Base-by-base conservation (phyloP, 306 rosid species). In the Gynostemma pentaphyllum region DNA sequence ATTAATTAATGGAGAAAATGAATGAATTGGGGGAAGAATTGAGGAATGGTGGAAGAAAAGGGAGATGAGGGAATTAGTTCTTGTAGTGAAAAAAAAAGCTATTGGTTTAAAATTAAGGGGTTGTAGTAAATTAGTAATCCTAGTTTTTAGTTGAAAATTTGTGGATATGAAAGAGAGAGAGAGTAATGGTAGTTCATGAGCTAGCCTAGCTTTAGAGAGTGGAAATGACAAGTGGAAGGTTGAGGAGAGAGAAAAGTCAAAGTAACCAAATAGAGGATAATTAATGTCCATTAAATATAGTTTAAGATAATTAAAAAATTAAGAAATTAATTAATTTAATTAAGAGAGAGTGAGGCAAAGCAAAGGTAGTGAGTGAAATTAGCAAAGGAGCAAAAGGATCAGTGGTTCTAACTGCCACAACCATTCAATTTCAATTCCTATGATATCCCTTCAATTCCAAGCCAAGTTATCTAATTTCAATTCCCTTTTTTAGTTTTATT, bases 211-310 rank as follows among this genome's bases (percentile, higher is more conserved):
- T 59, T 52, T 70, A 34, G 63, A 49, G 73, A 76, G 72, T 69
- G 84, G 23, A 23, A 30, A 81, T 76, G 94, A 85, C 95, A 90
- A 79, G 85, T 89, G 97, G 88, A 40, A 53, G 82, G 77, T 72
- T 49, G 67, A 65, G 68, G 74, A 63, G 68, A 70, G 71, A 65
- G 37, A 11, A 52, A 60, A 74, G 95, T n/a, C n/a, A n/a, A n/a
- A n/a, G n/a, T n/a, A n/a, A n/a, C n/a, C n/a, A n/a, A n/a, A n/a
- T n/a, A n/a, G n/a, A n/a, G n/a, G n/a, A n/a, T n/a, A n/a, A n/a
- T n/a, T n/a, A n/a, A n/a, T n/a, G n/a, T n/a, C 1, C 4, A 45
- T 14, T 5, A 3, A 15, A 1, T 40, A 40, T 40, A 9, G 2
- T 4, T 40, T 0, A 40, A 40, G 2, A 9, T 9, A 0, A 11